Base-by-base conservation (phyloP, 2,329 filamentous ascomycete genomes). In the Fusarium denticulatum region DNA sequence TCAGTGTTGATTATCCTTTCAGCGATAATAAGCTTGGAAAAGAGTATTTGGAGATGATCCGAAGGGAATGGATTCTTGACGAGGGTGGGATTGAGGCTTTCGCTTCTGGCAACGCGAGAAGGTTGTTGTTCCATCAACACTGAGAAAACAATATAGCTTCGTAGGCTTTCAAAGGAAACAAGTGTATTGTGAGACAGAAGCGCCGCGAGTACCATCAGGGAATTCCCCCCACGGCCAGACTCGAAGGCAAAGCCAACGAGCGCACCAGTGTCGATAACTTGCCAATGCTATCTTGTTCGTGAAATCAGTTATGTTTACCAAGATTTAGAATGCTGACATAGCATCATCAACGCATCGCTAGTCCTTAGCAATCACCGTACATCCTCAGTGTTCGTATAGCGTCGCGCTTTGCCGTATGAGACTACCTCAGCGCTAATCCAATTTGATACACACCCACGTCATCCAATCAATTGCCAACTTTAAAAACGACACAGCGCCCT, bases 1-100 rank as follows among this genome's bases (percentile, higher is more conserved):
- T 42, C 6, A 61, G 47, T 16, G 47, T 55, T 13, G 59, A 61
- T 22, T 56, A 56, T 24, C 59, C 59, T 4, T 56, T 61, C 3
- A 60, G 57, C 5, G 45, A 53, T 22, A 53, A 60, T 1, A 26
- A 26, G 14, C 14, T 53, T 32, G 34, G 57, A 1, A 40, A 8
- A 2, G 13, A 26, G 5, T 60, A 40, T 20, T 26, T 53, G 4
- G 45, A 53, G 4, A 16, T 0, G 10, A 53, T 40, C 6, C 16
- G 26, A 5, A 53, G 4, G 7, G 45, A 60, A 40, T 34, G 26
- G 7, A 16, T 53, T 9, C 45, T 60, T 18, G 16, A 60, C 4
- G 16, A 53, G 4, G 16, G 3, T 40, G 32, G 15, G 1, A 28
- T 59, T 10, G 6, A 59, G n/a, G 26, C 26, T 20, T 59, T 59